phyloP scores from a whole-genome alignment of 768 basidiomycete species.

The Serpula lacrymans region DNA sequence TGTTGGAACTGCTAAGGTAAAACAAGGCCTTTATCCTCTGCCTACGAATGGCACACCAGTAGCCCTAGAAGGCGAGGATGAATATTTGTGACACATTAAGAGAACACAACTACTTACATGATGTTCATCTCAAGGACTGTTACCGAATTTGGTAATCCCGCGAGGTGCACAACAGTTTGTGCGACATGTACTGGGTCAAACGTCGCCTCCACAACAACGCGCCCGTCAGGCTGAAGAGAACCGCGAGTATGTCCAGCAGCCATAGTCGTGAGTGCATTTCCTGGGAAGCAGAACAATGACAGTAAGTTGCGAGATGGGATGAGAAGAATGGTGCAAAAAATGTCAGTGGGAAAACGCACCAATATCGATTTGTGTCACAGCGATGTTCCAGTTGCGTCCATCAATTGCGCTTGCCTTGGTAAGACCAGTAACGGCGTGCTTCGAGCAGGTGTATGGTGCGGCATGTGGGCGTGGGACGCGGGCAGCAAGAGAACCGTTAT shows the following conservation, averaged over 20 bases:
- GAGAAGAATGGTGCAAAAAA: background rate
- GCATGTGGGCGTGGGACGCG: conserved; percentile 65
- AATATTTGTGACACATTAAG: background rate
- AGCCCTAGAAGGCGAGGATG: conserved; percentile 29
- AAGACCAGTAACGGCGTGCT: conserved; percentile 76
- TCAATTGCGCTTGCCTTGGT: conserved; percentile 78
- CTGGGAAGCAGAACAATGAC: conserved; percentile 28
- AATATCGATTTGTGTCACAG: conserved; percentile 81
- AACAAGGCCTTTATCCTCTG: conserved; percentile 41
- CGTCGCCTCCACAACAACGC: conserved; percentile 50
- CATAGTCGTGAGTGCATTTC: conserved; percentile 70
- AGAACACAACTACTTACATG: conserved; percentile 48
- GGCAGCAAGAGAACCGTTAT: conserved; percentile 80
- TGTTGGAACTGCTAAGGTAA: no score
- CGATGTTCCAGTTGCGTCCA: conserved; percentile 68
- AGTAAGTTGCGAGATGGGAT: background rate
- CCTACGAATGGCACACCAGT: conserved; percentile 45
- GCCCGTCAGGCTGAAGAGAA: conserved; percentile 68
- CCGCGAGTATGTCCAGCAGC: conserved; percentile 44
- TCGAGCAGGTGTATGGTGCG: conserved; percentile 69
- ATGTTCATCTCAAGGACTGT: conserved; percentile 71
- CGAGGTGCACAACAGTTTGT: conserved; percentile 66
- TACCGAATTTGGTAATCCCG: conserved; percentile 62
- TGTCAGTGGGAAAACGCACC: conserved; percentile 42
- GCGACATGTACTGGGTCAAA: conserved; percentile 76